Percentiles rank a stretch among this genome's conserved stretches.
Conservation (phyloP, 306 rosid genomes). For the Psophocarpus tetragonolobus region DNA sequence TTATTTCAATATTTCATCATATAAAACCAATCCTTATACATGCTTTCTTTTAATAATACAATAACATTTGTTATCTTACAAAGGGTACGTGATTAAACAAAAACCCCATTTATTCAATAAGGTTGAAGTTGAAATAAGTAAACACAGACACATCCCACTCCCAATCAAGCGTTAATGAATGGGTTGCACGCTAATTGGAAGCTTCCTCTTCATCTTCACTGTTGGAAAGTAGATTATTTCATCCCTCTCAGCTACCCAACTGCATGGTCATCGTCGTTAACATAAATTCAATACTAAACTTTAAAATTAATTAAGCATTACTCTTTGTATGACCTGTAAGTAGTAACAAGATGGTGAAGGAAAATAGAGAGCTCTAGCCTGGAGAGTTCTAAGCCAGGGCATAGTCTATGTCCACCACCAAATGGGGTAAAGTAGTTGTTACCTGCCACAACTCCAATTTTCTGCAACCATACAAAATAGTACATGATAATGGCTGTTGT, state of each 20-base stretch:
- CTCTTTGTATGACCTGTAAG: slow-evolving; percentile 53
- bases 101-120: too few relatives aligned
- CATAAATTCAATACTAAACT: neutral
- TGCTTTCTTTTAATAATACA: too few relatives aligned
- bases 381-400: slow-evolving; percentile 90
- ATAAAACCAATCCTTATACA: too few relatives aligned
- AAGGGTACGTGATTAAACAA: too few relatives aligned
- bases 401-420: slow-evolving; percentile 92
- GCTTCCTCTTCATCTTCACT: slow-evolving; percentile 78
- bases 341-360: slow-evolving; percentile 69
- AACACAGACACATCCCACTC: neutral
- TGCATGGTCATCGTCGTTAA: slow-evolving; percentile 33
- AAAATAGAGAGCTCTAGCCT: slow-evolving; percentile 69
- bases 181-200: slow-evolving; percentile 59
- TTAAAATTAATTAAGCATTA: too few relatives aligned
- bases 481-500: neutral
- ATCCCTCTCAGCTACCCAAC: slow-evolving; percentile 76
- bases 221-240: slow-evolving; percentile 73
- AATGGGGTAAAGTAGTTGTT: slow-evolving; percentile 69
- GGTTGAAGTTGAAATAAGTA: neutral
- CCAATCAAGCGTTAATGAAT: slow-evolving; percentile 30
- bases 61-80: too few relatives aligned
- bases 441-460: slow-evolving; percentile 42
- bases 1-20: neutral
- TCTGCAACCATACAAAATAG: slow-evolving; percentile 31